Conservation (phyloP, 164 flowering plant species). For the Piper betle region DNA sequence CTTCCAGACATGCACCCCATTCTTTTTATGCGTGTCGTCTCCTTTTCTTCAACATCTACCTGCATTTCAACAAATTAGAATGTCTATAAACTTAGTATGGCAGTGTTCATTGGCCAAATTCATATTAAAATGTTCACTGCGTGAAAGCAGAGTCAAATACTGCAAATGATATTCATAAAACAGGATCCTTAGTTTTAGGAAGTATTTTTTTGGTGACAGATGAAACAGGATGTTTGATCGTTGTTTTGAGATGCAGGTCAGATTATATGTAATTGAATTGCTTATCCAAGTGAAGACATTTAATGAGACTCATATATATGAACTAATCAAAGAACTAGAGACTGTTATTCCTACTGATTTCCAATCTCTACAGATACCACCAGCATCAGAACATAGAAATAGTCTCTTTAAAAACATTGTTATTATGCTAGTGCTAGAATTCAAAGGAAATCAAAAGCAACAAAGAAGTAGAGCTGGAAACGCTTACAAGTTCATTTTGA, state of each 20-base stretch:
- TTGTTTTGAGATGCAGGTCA: constrained; percentile 3
- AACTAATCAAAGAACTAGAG: too few relatives aligned
- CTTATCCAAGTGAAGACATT: background rate
- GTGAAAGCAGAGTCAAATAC: background rate
- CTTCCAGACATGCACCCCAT: background rate
- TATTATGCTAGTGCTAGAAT: background rate
- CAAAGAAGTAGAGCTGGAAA: background rate
- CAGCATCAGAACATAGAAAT: too few relatives aligned
- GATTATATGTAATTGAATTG: background rate
- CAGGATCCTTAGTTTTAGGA: constrained; percentile 8
- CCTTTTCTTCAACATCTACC: constrained; percentile 1
- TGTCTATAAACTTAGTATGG: background rate
- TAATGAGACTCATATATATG: too few relatives aligned
- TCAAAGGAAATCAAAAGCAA: background rate
- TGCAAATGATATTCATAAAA: background rate
- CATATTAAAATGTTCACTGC: background rate
- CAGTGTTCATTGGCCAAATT: background rate
- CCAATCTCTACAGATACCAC: too few relatives aligned
- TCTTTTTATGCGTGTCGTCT: background rate
- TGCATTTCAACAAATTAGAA: background rate
- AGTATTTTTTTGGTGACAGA: constrained; percentile 6
- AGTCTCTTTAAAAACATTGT: too few relatives aligned
- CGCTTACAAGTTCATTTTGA: constrained; percentile 24
- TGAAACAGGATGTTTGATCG: constrained; percentile 4
- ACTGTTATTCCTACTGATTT: too few relatives aligned